Conservation (phyloP, 148 eudicot species). For the Euryodendron excelsum region DNA sequence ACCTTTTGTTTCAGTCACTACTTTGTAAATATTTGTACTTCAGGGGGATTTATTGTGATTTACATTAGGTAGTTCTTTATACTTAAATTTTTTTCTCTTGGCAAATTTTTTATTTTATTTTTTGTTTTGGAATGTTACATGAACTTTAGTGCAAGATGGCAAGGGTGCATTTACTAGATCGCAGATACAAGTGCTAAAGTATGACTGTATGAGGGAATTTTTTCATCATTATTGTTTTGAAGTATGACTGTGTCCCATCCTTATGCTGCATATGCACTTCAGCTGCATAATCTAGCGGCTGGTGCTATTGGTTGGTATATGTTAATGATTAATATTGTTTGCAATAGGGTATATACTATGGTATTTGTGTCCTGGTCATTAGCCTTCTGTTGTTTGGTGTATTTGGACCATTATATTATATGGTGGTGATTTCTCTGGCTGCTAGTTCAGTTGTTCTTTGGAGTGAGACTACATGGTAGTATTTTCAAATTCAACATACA, state of each 20-base stretch:
- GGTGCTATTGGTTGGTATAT: background rate
- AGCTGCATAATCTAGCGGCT: background rate
- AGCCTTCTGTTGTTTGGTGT: too few species aligned
- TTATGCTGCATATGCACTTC: background rate
- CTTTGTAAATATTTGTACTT: background rate
- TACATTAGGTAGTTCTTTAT: background rate
- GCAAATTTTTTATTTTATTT: too few species aligned
- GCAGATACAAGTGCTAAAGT: too few species aligned
- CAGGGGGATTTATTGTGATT: background rate
- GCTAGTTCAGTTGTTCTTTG: too few species aligned
- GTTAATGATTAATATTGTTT: background rate
- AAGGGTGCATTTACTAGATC: too few species aligned
- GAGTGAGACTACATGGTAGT: background rate
- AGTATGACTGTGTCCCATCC: background rate
- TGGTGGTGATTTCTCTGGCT: too few species aligned
- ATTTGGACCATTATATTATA: too few species aligned
- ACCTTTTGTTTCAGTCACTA: constrained; percentile 8
- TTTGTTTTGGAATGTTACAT: background rate
- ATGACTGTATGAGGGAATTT: too few species aligned
- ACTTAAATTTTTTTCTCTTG: too few species aligned
- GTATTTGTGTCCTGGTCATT: too few species aligned
- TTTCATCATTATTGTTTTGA: background rate
- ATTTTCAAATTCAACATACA: background rate
- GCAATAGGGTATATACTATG: background rate
- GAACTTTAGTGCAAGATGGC: too few species aligned